phyloP scores from a whole-genome alignment of 2,329 filamentous ascomycete genomes.

The Daldinia sp. region DNA sequence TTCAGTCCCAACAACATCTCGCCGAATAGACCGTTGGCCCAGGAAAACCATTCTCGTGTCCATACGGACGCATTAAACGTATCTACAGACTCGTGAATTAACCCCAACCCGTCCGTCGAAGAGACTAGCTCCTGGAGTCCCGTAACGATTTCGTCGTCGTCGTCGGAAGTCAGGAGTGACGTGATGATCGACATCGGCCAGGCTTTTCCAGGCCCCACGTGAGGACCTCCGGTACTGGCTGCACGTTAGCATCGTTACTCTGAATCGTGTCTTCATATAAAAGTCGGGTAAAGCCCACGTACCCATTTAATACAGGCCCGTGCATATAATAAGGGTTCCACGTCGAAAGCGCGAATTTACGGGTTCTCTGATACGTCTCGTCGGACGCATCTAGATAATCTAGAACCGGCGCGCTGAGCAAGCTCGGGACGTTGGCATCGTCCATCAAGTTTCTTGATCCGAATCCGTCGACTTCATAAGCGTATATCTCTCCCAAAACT shows the following conservation, averaged over 20 bases:
- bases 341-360: constrained; percentile 74
- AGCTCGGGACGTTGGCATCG: constrained; percentile 67
- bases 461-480: constrained; percentile 73
- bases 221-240: constrained; percentile 57
- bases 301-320: constrained; percentile 59
- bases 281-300: constrained; percentile 40
- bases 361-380: constrained; percentile 75
- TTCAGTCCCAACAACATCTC: constrained; percentile 60
- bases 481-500: constrained; percentile 70
- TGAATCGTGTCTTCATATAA: constrained; percentile 15
- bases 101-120: constrained; percentile 47
- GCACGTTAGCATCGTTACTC: constrained; percentile 22
- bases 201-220: constrained; percentile 70
- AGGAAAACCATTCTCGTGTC: constrained; percentile 53
- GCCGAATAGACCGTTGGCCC: constrained; percentile 49
- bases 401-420: constrained; percentile 64
- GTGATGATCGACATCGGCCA: constrained; percentile 91
- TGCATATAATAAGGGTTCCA: constrained; percentile 78
- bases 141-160: constrained; percentile 47
- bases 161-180: constrained; percentile 71
- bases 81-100: constrained; percentile 55
- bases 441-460: constrained; percentile 67
- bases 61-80: constrained; percentile 49
- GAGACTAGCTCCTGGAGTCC: constrained; percentile 47
- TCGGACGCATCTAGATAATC: constrained; percentile 58